Percentiles rank a stretch among this genome's conserved stretches.
phyloP scores from a whole-genome alignment of 2,329 filamentous ascomycete genomes.

The Cercospora sp. region DNA sequence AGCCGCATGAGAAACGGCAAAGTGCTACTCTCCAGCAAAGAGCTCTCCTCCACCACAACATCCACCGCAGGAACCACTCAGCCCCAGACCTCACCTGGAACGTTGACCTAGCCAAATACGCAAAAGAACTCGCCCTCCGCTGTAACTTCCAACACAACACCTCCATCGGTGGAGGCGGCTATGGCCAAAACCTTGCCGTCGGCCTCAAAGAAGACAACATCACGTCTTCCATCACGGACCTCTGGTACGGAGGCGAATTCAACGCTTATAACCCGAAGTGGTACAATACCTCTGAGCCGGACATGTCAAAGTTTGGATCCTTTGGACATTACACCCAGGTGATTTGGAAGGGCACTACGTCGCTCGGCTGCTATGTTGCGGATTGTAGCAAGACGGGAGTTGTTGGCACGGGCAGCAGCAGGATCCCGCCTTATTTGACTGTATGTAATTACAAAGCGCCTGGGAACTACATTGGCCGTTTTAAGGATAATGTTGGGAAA shows the following conservation, averaged over 20 bases:
- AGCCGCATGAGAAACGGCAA: conserved; percentile 7
- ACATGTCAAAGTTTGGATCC: conserved; percentile 59
- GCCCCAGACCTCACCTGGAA: conserved; percentile 62
- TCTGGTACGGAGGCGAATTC: conserved; percentile 85
- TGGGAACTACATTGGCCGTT: conserved; percentile 54
- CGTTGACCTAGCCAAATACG: conserved; percentile 61
- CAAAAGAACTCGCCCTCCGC: conserved; percentile 59
- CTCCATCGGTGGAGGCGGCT: conserved; percentile 64
- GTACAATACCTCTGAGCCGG: conserved; percentile 49
- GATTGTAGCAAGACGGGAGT: conserved; percentile 53
- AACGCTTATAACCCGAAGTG: conserved; percentile 51
- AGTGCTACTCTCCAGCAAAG: neutral
- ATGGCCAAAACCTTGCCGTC: conserved; percentile 91
- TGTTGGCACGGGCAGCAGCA: conserved; percentile 41
- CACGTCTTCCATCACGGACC: conserved; percentile 67
- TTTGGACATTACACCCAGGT: conserved; percentile 77
- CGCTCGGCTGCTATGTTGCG: conserved; percentile 62
- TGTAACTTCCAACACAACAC: conserved; percentile 75
- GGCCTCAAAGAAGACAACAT: conserved; percentile 57
- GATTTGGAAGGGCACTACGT: conserved; percentile 63
- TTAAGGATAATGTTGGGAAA: conserved; percentile 15
- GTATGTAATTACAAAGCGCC: conserved; percentile 81
- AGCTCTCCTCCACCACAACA: conserved; percentile 19
- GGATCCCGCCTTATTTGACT: conserved; percentile 60
- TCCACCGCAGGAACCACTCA: conserved; percentile 22